Conservation (phyloP, 345 rosid species). For the Aquilaria malaccensis region DNA sequence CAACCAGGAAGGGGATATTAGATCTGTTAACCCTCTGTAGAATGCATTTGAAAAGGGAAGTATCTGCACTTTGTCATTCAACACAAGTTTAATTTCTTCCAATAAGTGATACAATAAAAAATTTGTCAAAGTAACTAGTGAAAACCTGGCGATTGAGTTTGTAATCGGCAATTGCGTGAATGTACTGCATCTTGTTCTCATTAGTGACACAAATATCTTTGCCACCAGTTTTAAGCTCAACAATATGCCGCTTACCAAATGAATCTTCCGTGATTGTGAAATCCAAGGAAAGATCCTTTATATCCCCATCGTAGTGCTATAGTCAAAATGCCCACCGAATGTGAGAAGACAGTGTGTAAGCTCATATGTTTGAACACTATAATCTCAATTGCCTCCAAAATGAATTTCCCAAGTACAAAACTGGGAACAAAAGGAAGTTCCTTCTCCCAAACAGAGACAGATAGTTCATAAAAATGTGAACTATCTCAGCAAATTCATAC, state of each 20-base stretch:
- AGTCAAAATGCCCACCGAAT: slow-evolving; percentile 4
- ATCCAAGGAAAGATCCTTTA: slow-evolving; percentile 82
- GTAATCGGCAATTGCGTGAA: slow-evolving; percentile 97
- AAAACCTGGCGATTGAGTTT: slow-evolving; percentile 95
- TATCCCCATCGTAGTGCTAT: slow-evolving; percentile 89
- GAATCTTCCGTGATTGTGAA: slow-evolving; percentile 87
- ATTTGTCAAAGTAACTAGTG: slow-evolving; percentile 12
- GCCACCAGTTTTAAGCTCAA: slow-evolving; percentile 90
- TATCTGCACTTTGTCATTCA: slow-evolving; percentile 49
- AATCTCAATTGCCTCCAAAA: no score
- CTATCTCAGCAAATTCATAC: no score
- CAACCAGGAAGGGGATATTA: slow-evolving; percentile 85
- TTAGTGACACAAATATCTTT: slow-evolving; percentile 68
- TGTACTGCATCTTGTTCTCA: slow-evolving; percentile 95
- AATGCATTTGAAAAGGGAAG: slow-evolving; percentile 93
- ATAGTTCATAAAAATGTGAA: no score
- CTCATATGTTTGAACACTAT: no score
- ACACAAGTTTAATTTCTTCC: slow-evolving; percentile 11
- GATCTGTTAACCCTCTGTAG: slow-evolving; percentile 85
- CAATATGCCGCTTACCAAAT: slow-evolving; percentile 58
- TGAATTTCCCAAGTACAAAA: no score
- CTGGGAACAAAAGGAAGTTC: no score
- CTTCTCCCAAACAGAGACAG: no score
- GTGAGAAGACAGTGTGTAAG: background rate
- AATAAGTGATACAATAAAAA: background rate